Evolutionary conservation across 352 stramenopile genomes (phyloP).

Genomic region (Globisporangium nunn): DNA sequence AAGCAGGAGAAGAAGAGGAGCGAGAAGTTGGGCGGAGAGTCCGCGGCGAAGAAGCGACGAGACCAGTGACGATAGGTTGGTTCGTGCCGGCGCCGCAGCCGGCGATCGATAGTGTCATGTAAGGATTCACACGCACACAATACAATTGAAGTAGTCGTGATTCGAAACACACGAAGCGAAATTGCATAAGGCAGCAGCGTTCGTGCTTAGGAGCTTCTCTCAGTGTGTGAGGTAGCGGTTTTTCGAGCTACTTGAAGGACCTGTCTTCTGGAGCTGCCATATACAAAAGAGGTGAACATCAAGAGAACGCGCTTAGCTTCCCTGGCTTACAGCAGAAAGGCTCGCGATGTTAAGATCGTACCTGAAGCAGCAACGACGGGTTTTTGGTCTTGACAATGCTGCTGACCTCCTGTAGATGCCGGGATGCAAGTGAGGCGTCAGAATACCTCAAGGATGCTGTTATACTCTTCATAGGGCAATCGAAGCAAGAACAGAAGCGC

Average conservation of each 20-base stretch:
- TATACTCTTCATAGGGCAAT: not conserved
- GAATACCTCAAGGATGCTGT: not conserved
- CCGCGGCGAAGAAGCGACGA: slow-evolving; percentile 51
- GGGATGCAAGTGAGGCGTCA: not conserved
- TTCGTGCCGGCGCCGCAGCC: not conserved
- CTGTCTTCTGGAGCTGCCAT: slow-evolving; percentile 57
- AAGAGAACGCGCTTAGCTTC: not conserved
- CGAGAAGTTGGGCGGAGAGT: slow-evolving; percentile 16
- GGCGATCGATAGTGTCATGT: no score
- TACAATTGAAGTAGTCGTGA: not conserved
- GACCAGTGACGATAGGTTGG: slow-evolving; percentile 23
- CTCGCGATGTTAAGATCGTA: slow-evolving; percentile 14
- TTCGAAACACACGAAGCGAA: not conserved
- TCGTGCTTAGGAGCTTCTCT: slow-evolving; percentile 6
- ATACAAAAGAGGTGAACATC: not conserved
- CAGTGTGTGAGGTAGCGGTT: slow-evolving; percentile 64
- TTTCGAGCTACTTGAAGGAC: slow-evolving; percentile 28
- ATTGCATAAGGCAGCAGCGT: not conserved
- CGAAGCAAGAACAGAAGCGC: not conserved
- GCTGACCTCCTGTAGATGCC: slow-evolving; percentile 75
- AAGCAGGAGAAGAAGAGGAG: slow-evolving; percentile 28
- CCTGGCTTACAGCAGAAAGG: not conserved
- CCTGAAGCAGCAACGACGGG: slow-evolving; percentile 88
- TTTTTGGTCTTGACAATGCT: slow-evolving; percentile 95
- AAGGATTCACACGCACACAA: not conserved